Evolutionary conservation across 768 basidiomycete genomes (phyloP), one percentile per base, ranked within the genome.

Genomic region (Kwoniella bestiolae): DNA sequence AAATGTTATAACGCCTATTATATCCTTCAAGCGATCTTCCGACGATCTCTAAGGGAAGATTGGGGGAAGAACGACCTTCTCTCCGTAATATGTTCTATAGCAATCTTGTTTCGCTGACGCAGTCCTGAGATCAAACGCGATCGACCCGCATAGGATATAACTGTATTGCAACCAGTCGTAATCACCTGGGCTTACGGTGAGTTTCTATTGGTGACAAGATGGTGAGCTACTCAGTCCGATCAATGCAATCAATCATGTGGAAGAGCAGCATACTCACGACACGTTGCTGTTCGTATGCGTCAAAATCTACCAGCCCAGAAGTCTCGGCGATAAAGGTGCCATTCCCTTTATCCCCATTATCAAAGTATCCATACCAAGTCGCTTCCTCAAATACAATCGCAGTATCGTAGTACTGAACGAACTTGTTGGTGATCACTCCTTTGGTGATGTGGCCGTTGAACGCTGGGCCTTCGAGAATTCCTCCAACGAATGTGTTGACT

Each of bases 311-410:
- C 16, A 57, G 31, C 3, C 41, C 56, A 14, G 56, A 44, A 41
- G 21, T 45, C 26, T 32, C 32, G 14, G 56, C 56, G 9, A 57
- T 57, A 11, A 57, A 57, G 26, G 56, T 57, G 18, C 56, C 56
- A 46, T 57, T 57, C 16, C 52, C 52, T 31, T 57, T 57, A 41
- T 46, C 56, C 23, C 56, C 56, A 31, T 57, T 57, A 21, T 57
- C 25, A 38, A 57, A 57, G 14, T 28, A 26, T 11, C 56, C 56
- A 23, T 44, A 57, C 56, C 56, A 57, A 21, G 56, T 45, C 5
- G 56, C 56, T 29, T 57, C 56, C 32, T 57, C 56, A 25, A 44
- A 44, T 16, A 57, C 56, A 12, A 57, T 57, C 4, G 41, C 16
- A 18, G 21, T 31, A 21, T 57, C 28, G n/a, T 31, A 29, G 25